A percentile compares a stretch with the other conserved stretches of the same genome.
Evolutionary conservation across 2,329 filamentous ascomycete species (phyloP).

Genomic region (Helminthosporium solani): DNA sequence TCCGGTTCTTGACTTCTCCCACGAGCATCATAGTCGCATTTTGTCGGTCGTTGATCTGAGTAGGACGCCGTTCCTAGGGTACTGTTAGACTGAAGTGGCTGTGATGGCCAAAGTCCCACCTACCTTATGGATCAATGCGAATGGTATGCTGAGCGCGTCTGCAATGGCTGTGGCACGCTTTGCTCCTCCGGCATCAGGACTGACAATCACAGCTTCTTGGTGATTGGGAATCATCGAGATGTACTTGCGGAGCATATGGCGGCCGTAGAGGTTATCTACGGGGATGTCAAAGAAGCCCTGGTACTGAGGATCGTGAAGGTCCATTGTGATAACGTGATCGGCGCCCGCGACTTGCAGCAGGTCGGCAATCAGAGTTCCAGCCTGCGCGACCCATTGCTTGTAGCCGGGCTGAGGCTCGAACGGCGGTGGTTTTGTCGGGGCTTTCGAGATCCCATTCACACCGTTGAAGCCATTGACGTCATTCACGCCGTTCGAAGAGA

Average conservation of each 20-base stretch:
- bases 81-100: slow-evolving; percentile 7
- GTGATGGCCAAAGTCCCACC: slow-evolving; percentile 20
- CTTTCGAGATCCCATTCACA: slow-evolving; percentile 16
- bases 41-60: slow-evolving; percentile 79
- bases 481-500: slow-evolving; percentile 31
- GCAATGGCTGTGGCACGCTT: slow-evolving; percentile 96
- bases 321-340: slow-evolving; percentile 97
- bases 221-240: slow-evolving; percentile 81
- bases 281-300: slow-evolving; percentile 99
- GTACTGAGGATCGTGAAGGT: slow-evolving; percentile 86
- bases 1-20: slow-evolving; percentile 76
- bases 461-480: too few relatives aligned
- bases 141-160: slow-evolving; percentile 88
- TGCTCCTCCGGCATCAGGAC: slow-evolving; percentile 92
- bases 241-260: slow-evolving; percentile 68
- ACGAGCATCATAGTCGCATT: slow-evolving; percentile 91
- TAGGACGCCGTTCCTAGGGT: slow-evolving; percentile 78
- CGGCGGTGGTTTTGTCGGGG: slow-evolving; percentile 54
- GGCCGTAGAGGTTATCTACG: slow-evolving; percentile 93
- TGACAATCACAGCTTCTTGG: slow-evolving; percentile 87
- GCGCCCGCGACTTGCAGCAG: slow-evolving; percentile 92
- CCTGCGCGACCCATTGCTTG: slow-evolving; percentile 98
- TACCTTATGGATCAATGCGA: slow-evolving; percentile 98
- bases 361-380: slow-evolving; percentile 90
- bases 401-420: slow-evolving; percentile 88